These are phyloP conservation scores for Streptanthus diversifolius DNA, from an alignment of 345 rosid species.

Conservation along the genomic window DNA sequence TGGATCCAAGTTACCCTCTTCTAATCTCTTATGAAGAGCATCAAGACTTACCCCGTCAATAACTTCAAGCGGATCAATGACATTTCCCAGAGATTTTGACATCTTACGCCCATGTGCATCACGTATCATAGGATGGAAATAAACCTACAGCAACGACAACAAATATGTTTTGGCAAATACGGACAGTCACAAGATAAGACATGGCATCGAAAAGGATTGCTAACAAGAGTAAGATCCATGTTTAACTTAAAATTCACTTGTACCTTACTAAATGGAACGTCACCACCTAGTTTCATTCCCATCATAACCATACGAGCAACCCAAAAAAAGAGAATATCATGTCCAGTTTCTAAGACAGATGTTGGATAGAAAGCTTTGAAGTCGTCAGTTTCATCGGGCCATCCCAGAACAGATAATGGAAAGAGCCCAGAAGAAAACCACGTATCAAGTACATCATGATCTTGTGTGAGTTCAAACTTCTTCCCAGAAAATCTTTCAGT, in stretches of 20 bases:
- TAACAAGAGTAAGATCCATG: neutral
- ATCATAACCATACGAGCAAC: conserved; percentile 98
- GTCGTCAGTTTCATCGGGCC: conserved; percentile 96
- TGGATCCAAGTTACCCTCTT: conserved; percentile 78
- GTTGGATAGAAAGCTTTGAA: conserved; percentile 85
- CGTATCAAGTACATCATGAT: conserved; percentile 95
- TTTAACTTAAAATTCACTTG: conserved; percentile 16
- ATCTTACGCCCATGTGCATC: conserved; percentile 98
- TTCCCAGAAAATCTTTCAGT: conserved; percentile 54
- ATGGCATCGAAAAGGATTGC: neutral
- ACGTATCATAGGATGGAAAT: conserved; percentile 93
- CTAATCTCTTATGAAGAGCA: conserved; percentile 78
- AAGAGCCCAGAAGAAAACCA: conserved; percentile 97
- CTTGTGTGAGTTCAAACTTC: conserved; percentile 70
- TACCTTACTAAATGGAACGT: conserved; percentile 87
- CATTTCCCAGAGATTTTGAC: conserved; percentile 95
- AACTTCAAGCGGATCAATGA: conserved; percentile 90
- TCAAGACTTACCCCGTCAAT: conserved; percentile 78
- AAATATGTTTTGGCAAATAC: neutral
- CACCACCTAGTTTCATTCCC: conserved; percentile 81
- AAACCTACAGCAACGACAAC: conserved; percentile 51
- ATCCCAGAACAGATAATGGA: conserved; percentile 80
- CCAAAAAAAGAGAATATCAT: conserved; percentile 95
- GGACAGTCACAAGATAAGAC: neutral
- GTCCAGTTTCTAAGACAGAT: conserved; percentile 92